Evolutionary conservation across 2,329 filamentous ascomycete genomes (phyloP), one percentile per base, ranked within the genome.

Genomic region (Sclerotinia nivalis): DNA sequence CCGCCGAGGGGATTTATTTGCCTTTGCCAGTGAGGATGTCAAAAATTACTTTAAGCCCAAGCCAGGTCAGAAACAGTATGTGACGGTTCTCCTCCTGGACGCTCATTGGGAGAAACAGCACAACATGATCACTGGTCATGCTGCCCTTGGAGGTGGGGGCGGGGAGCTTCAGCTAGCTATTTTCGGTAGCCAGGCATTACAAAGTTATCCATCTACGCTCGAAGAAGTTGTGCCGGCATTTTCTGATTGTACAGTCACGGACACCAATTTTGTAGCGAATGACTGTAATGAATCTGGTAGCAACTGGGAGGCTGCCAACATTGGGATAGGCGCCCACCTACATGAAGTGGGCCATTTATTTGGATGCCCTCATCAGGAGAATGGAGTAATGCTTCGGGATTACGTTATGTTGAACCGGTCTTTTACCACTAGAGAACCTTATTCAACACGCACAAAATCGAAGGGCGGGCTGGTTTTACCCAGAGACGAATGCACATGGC

Each of bases 251-350:
- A 97, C 94, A 3, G 88, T 90, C 45, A 97, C 93, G 0, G 93
- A 98, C 78, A 92, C 89, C 13, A 86, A 88, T 52, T 87, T 87
- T 75, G 89, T 97, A 50, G 91, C 91, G 22, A 97, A 97, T 76
- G 93, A 97, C 78, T 93, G 89, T 79, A 91, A 91, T 75, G 92
- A 97, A 74, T 90, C 90, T 9, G 94, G 94, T 34, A 97, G 92
- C 78, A 96, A 89, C 60, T 98, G 95, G 95, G 95, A 98, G 79
- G 89, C 93, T n/a, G 93, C 93, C 37, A 97, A 95, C 75, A 91
- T 97, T 71, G 94, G 94, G 43, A 96, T 98, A 73, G 95, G 95
- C 10, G 94, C 93, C 13, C 95, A 98, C 80, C 81, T 98, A 61
- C 95, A 97, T 79, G 93, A 97, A 80, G 91, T 91, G 0, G 95